Evolutionary conservation across 805 yeast genomes (phyloP).

Genomic region (Phaffomyces opuntiae): DNA sequence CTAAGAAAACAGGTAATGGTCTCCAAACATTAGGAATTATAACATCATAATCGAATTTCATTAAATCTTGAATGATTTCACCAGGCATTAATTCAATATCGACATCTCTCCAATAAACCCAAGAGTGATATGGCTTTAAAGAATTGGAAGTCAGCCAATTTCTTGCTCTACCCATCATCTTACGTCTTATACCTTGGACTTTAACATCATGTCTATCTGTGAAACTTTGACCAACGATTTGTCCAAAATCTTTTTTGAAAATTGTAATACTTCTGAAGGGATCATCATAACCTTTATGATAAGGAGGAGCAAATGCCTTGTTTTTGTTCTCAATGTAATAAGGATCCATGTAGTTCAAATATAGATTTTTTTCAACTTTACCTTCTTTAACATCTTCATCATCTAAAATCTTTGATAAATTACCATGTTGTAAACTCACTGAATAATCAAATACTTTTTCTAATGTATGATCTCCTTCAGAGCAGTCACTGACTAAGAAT

Average conservation of each 20-base stretch:
- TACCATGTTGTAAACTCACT: constrained; percentile 64
- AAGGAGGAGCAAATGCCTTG: constrained; percentile 58
- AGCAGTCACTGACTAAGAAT: constrained; percentile 74
- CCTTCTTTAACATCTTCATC: constrained; percentile 32
- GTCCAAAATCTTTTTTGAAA: constrained; percentile 78
- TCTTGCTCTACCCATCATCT: constrained; percentile 81
- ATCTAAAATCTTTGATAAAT: constrained; percentile 41
- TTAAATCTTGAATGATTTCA: constrained; percentile 62
- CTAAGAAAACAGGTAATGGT: constrained; percentile 88
- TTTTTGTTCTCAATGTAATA: constrained; percentile 50
- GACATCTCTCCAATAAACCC: constrained; percentile 91
- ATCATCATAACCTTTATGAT: constrained; percentile 50
- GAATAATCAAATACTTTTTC: constrained; percentile 60
- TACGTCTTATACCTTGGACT: constrained; percentile 78
- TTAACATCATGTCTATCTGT: constrained; percentile 79
- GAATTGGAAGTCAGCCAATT: constrained; percentile 76
- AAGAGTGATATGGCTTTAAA: constrained; percentile 74
- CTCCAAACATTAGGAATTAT: constrained; percentile 92
- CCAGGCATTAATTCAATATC: constrained; percentile 83
- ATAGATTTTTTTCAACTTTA: constrained; percentile 54
- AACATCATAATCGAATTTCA: constrained; percentile 65
- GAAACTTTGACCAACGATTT: constrained; percentile 78
- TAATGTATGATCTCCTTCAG: constrained; percentile 56
- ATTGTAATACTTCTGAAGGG: constrained; percentile 79
- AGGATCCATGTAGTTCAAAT: constrained; percentile 63